Conservation (phyloP, 1,284 basidiomycete genomes). For the Malassezia brasiliensis region DNA sequence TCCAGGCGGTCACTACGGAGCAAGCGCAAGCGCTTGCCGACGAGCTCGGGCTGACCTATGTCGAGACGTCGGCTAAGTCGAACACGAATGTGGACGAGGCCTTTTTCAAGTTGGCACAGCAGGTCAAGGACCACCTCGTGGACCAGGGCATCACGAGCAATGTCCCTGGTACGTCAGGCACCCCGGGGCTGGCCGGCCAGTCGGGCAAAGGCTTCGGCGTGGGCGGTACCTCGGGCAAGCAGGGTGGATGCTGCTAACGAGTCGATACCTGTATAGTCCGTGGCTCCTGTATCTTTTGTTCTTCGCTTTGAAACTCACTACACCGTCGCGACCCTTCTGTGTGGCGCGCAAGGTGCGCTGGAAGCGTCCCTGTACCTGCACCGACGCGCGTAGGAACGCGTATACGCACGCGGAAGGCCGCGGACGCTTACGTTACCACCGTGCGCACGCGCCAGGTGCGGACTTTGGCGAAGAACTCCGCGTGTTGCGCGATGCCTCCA, state of each 20-base stretch:
- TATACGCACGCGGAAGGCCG: no score
- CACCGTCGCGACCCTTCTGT: no score
- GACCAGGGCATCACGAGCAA: conserved; percentile 52
- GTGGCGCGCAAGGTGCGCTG: no score
- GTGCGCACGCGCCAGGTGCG: no score
- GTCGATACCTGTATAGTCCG: neutral
- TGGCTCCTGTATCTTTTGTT: neutral
- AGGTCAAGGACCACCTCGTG: conserved; percentile 75
- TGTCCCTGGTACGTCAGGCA: conserved; percentile 5
- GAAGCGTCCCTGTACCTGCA: no score
- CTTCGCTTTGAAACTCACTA: no score
- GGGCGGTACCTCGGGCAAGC: neutral
- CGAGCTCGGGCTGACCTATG: conserved; percentile 84
- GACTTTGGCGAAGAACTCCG: no score
- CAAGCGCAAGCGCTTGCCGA: conserved; percentile 63
- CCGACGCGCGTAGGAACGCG: no score
- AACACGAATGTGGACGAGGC: conserved; percentile 98
- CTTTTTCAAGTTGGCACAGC: conserved; percentile 86
- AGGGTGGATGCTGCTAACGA: conserved; percentile 17
- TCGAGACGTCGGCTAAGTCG: conserved; percentile 95
- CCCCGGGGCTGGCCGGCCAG: neutral
- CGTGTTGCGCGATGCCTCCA: no score
- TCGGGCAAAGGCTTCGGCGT: neutral
- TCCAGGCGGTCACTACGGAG: conserved; percentile 66
- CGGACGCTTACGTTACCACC: no score